Evolutionary conservation across 495 filamentous ascomycete species (phyloP), one percentile per base, ranked within the genome.

Genomic region (Cercophora scortea): DNA sequence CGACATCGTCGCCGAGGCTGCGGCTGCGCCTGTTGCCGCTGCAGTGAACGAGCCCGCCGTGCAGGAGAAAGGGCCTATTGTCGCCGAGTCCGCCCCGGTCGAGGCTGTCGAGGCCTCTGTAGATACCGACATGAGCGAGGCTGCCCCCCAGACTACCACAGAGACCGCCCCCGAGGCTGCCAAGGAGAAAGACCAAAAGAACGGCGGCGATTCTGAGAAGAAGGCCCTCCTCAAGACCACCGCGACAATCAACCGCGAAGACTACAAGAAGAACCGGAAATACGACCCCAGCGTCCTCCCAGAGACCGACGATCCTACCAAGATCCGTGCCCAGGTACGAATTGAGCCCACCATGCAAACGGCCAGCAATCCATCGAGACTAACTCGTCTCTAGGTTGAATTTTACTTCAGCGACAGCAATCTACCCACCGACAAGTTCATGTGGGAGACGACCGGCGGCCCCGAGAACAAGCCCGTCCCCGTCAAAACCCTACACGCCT

Each of bases 401-500:
- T 99, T 96, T 66, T 99, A 97, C 73, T 96, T 99, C 70, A 86
- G 87, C 53, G 89, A 95, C 66, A 86, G 85, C 58, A 99, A 99
- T 64, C 80, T 97, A 0, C 85, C 85, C 42, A 79, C 78, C 57
- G 93, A 99, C 70, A 86, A 89, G 62, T 92, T 89, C 72, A 78
- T 99, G 38, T 85, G 90, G 71, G 69, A 78, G 52, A 71, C 83
- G 62, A 85, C 88, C 25, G 85, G 83, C 32, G 92, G 90, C 50
- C 75, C 75, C 49, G 71, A 81, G 54, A 99, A 97, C 74, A 80
- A 84, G 52, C 73, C 91, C 36, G 82, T 99, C 8, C 71, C 83
- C 0, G 75, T 99, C 54, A 83, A 81, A 45, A 69, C 82, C 43
- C 79, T 99, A 52, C 79, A 82, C 74, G 84, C 68, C 32, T 98